These are phyloP conservation scores for Micractinium conductrix DNA, from an alignment of 139 green algal species.

Conservation along the genomic window DNA sequence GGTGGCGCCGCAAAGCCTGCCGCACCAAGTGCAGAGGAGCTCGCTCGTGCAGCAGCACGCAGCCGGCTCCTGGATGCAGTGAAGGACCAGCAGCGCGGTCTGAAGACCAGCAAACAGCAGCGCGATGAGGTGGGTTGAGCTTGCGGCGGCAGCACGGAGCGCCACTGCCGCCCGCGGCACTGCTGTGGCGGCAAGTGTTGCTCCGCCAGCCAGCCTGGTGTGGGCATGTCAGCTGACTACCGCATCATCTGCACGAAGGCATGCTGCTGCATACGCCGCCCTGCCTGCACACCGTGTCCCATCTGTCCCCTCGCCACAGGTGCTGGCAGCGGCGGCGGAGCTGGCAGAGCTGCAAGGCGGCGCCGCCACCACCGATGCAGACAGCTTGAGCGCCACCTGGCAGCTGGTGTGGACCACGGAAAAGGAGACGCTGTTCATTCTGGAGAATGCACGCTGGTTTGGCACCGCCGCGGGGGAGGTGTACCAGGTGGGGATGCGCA, in stretches of 20 bases:
- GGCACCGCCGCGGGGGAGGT: conserved; percentile 42
- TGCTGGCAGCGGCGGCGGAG: conserved; percentile 44
- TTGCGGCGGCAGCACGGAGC: too few relatives aligned
- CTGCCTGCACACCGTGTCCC: too few relatives aligned
- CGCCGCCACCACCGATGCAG: conserved; percentile 27
- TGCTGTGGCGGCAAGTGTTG: too few relatives aligned
- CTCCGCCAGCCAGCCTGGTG: too few relatives aligned
- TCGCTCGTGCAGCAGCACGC: too few relatives aligned
- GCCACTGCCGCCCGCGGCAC: too few relatives aligned
- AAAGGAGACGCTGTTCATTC: conserved; percentile 80
- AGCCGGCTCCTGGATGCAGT: conserved; percentile 35
- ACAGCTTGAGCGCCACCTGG: conserved; percentile 70
- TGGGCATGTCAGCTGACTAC: too few relatives aligned
- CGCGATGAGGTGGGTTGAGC: too few relatives aligned
- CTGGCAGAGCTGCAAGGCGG: conserved; percentile 39
- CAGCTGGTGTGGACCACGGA: conserved; percentile 88
- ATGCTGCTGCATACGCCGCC: too few relatives aligned
- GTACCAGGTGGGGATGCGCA: conserved; percentile 74
- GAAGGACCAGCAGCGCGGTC: conserved; percentile 44
- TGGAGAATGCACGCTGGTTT: conserved; percentile 82
- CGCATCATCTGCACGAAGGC: too few relatives aligned
- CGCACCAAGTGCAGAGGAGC: background rate
- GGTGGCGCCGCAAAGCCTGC: background rate
- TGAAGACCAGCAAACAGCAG: background rate
- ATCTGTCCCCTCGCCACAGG: too few relatives aligned